A percentile compares a stretch with the other conserved stretches of the same genome.
These are phyloP conservation scores for Nannochloris sp. DNA, from an alignment of 139 green algal genomes.

Conservation along the genomic window DNA sequence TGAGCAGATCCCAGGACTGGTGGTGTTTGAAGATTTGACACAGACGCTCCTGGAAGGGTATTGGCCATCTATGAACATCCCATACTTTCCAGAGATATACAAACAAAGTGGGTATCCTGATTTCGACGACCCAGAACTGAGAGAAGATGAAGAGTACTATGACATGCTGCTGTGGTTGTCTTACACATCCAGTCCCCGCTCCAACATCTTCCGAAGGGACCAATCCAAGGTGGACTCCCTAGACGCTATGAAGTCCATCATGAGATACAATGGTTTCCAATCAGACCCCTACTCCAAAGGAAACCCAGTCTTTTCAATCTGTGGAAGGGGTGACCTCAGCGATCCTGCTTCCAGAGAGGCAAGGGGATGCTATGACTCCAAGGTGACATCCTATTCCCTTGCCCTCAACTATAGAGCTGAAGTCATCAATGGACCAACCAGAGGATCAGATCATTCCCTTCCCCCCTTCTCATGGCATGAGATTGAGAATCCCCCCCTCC, in stretches of 20 bases:
- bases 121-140: conserved; percentile 12
- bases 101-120: conserved; percentile 42
- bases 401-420: conserved; percentile 28
- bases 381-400: conserved; percentile 41
- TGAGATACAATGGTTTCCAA: conserved; percentile 56
- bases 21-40: conserved; percentile 32
- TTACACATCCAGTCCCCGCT: conserved; percentile 45
- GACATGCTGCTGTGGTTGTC: conserved; percentile 37
- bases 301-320: conserved; percentile 43
- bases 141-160: conserved; percentile 31
- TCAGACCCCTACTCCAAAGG: conserved; percentile 29
- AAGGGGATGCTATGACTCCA: conserved; percentile 57
- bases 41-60: conserved; percentile 41
- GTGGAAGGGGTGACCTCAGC: conserved; percentile 47
- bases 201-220: conserved; percentile 61
- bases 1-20: conserved; percentile 58
- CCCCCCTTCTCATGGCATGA: conserved; percentile 20
- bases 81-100: conserved; percentile 56
- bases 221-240: conserved; percentile 30
- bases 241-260: conserved; percentile 40
- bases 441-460: background rate
- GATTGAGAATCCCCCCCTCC: background rate
- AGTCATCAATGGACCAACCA: conserved; percentile 28
- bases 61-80: conserved; percentile 68
- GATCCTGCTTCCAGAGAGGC: conserved; percentile 16